Evolutionary conservation across 2,329 filamentous ascomycete genomes (phyloP), one percentile per base, ranked within the genome.

Genomic region (Sarocladium oryzae): DNA sequence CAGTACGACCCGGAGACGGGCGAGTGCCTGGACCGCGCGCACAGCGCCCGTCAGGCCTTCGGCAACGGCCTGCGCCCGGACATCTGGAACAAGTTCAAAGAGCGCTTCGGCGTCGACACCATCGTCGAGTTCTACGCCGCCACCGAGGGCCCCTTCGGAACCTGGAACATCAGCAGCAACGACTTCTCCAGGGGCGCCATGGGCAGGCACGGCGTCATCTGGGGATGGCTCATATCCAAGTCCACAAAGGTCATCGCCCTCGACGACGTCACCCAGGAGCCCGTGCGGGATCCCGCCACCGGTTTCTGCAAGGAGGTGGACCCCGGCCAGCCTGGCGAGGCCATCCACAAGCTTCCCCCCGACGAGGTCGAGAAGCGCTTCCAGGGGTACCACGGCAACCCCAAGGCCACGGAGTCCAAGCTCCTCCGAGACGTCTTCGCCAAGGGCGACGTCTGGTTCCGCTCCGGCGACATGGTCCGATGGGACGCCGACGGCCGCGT

Each of bases 41-140:
- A 95, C 70, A 76, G 73, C 0, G 79, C 95, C n/a, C 81, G 82
- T 5, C 60, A 85, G 3, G 89, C 88, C 0, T 88, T 92, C 56
- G 90, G 90, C 18, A 96, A 96, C 62, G 90, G 90, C 2, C 73
- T 95, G 18, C 79, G 90, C 0, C 89, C 89, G 0, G 89, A 95
- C 60, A 81, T 95, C 30, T 96, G 90, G 90, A 82, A 88, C 55
- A 74, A 71, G 7, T 93, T 95, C 73, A 89, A 90, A 64, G 77
- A 86, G 23, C 84, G 90, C 16, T 96, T 93, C 61, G 84, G 80
- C 20, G 79, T 95, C 52, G 78, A 82, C 28, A 78, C 78, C 1
- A 81, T 92, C 53, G 84, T 79, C 54, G 89, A 95, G 61, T 91
- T 95, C 66, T 95, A 93, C 66, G 85, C 85, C 11, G 78, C 86